Percentiles rank a stretch among this genome's conserved stretches.
phyloP scores from a whole-genome alignment of 148 eudicot species.

The Heliosperma pusillum region DNA sequence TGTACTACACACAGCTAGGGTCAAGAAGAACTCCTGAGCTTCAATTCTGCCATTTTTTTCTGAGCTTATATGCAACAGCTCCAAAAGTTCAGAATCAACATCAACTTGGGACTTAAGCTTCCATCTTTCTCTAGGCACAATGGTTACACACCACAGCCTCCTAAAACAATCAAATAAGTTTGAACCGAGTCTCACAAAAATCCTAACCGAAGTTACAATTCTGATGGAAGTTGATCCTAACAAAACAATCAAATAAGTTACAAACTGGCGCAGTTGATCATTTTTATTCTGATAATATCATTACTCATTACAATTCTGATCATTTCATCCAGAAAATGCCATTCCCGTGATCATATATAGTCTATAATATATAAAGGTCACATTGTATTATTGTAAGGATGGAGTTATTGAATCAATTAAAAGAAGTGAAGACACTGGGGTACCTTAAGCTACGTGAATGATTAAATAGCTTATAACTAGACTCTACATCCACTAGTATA shows the following conservation, averaged over 20 bases:
- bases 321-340: not conserved
- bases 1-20: conserved; percentile 91
- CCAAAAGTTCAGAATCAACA: conserved; percentile 56
- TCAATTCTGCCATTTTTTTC: conserved; percentile 44
- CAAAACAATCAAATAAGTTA: too few relatives aligned
- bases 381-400: too few relatives aligned
- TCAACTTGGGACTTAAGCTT: conserved; percentile 59
- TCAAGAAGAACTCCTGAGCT: conserved; percentile 87
- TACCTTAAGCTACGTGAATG: too few relatives aligned
- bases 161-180: conserved; percentile 25
- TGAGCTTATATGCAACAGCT: conserved; percentile 55
- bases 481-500: not conserved
- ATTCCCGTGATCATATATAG: not conserved
- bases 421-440: not conserved
- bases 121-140: conserved; percentile 46
- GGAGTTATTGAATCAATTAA: not conserved
- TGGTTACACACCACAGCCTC: conserved; percentile 27
- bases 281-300: not conserved
- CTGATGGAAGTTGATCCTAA: too few relatives aligned
- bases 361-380: not conserved
- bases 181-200: not conserved
- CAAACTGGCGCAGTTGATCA: not conserved
- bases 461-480: not conserved
- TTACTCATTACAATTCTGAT: not conserved
- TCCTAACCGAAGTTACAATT: not conserved